A percentile compares a stretch with the other conserved stretches of the same genome.
Conservation (phyloP, 192 early-diverging fungal genomes). For the Neocallimastix lanati region DNA sequence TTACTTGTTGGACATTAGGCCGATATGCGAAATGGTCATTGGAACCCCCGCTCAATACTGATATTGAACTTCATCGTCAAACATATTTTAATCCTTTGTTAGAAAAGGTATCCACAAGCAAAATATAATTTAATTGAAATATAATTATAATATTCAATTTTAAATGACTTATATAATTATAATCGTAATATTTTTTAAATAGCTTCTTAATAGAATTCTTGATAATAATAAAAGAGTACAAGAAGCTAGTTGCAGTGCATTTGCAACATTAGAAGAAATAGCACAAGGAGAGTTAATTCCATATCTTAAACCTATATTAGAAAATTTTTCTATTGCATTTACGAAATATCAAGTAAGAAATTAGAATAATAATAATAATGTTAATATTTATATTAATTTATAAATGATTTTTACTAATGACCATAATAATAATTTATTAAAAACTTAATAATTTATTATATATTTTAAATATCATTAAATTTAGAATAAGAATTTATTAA, state of each 20-base stretch:
- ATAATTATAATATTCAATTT: too few species aligned
- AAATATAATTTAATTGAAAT: too few species aligned
- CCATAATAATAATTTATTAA: too few species aligned
- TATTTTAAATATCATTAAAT: neutral
- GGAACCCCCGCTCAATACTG: neutral
- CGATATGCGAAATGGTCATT: conserved; percentile 69
- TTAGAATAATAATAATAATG: too few species aligned
- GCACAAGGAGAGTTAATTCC: conserved; percentile 63
- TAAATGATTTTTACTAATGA: too few species aligned
- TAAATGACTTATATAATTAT: too few species aligned
- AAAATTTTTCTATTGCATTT: conserved; percentile 65
- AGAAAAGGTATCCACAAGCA: conserved; percentile 41
- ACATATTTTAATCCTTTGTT: conserved; percentile 75
- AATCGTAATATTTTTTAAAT: too few species aligned
- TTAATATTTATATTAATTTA: too few species aligned
- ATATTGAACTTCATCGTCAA: conserved; percentile 13
- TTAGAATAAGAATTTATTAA: conserved; percentile 85
- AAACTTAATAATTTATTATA: neutral
- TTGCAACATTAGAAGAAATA: conserved; percentile 91
- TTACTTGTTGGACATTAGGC: conserved; percentile 96
- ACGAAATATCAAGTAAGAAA: conserved; percentile 43
- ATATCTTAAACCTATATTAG: conserved; percentile 73
- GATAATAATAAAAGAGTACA: conserved; percentile 98
- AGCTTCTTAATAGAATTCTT: conserved; percentile 50
- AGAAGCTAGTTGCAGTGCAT: conserved; percentile 88